These are phyloP conservation scores for Stagonosporopsis cucurbitacearum DNA, from an alignment of 2,329 filamentous ascomycete genomes.

Conservation along the genomic window DNA sequence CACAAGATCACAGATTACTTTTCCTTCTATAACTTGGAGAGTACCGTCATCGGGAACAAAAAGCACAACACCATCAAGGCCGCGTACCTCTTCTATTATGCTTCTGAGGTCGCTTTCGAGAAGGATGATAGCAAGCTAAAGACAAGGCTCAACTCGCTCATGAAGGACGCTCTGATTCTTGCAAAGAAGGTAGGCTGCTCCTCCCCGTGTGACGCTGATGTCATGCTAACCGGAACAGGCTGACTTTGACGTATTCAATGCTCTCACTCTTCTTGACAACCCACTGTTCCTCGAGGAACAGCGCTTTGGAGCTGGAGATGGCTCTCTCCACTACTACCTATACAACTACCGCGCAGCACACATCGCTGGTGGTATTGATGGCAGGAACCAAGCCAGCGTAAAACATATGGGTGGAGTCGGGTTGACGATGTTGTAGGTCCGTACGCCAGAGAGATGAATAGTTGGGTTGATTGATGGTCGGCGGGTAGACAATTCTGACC, in stretches of 20 bases:
- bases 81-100: constrained; percentile 98
- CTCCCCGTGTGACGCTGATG: background rate
- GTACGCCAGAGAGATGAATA: background rate
- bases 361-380: constrained; percentile 85
- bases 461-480: background rate
- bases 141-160: constrained; percentile 77
- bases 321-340: constrained; percentile 93
- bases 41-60: constrained; percentile 82
- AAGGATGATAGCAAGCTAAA: constrained; percentile 68
- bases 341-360: constrained; percentile 93
- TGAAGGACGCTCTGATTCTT: constrained; percentile 85
- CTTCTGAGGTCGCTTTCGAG: constrained; percentile 76
- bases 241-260: constrained; percentile 96
- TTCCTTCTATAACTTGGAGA: constrained; percentile 95
- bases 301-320: constrained; percentile 93
- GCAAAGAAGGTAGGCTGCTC: constrained; percentile 71
- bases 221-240: constrained; percentile 49
- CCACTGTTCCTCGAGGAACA: constrained; percentile 90
- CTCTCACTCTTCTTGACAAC: constrained; percentile 91
- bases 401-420: constrained; percentile 85
- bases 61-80: constrained; percentile 83
- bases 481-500: background rate
- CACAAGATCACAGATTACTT: constrained; percentile 94
- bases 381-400: constrained; percentile 77
- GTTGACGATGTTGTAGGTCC: constrained; percentile 76